phyloP scores from a whole-genome alignment of 352 stramenopile genomes.

The Blastocystis sp. region DNA sequence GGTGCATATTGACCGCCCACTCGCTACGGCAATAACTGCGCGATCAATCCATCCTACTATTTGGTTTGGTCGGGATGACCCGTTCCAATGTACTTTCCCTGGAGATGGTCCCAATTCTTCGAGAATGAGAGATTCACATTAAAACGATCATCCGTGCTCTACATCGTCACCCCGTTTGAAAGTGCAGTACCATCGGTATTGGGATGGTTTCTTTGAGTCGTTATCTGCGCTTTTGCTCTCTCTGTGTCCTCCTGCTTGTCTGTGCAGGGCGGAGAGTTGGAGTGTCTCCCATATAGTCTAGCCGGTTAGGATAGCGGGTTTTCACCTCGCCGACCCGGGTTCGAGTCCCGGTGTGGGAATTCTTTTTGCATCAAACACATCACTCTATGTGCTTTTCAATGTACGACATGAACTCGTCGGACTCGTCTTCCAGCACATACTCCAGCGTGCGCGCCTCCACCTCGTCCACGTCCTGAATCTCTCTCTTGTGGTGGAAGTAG shows the following conservation, averaged over 20 bases:
- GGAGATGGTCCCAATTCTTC: constrained; percentile 89
- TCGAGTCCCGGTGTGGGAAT: constrained; percentile 70
- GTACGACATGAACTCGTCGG: background rate
- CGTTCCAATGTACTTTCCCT: constrained; percentile 92
- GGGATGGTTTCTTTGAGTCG: background rate
- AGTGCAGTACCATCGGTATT: constrained; percentile 12
- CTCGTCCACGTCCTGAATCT: constrained; percentile 22
- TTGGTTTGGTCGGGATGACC: constrained; percentile 94
- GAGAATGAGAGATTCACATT: constrained; percentile 83
- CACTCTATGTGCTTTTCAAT: background rate
- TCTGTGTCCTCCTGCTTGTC: background rate
- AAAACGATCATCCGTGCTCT: constrained; percentile 82
- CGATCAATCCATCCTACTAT: constrained; percentile 80
- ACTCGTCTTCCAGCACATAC: constrained; percentile 17
- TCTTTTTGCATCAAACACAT: background rate
- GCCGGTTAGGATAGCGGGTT: constrained; percentile 72
- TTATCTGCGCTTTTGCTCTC: background rate
- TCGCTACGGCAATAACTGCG: constrained; percentile 80
- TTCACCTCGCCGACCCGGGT: constrained; percentile 71
- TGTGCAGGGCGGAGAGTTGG: background rate
- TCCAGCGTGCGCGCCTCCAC: background rate
- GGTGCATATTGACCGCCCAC: constrained; percentile 96
- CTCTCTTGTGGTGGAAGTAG: constrained; percentile 1
- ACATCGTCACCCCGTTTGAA: background rate
- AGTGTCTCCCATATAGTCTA: constrained; percentile 70